Evolutionary conservation across 2,329 filamentous ascomycete genomes (phyloP), one percentile per base, ranked within the genome.

Genomic region (Aspergillus brasiliensis): DNA sequence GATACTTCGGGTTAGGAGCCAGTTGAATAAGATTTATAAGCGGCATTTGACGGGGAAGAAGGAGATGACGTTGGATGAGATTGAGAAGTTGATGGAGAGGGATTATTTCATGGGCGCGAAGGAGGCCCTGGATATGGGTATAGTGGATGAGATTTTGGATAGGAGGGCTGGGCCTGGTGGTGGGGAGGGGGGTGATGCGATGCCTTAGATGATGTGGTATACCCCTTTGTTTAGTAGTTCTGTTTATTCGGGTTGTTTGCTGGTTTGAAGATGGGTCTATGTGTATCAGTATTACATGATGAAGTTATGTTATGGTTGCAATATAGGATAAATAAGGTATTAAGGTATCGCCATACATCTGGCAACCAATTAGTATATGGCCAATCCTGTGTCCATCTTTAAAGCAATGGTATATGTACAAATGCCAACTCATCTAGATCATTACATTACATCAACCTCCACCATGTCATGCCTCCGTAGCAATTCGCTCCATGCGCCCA

Each of bases 1-100:
- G 82, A 99, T 99, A 58, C 83, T 98, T 73, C 84, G 92, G 60
- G 89, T 97, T 57, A 84, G 95, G 60, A 85, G 88, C 64, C 90
- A 94, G 78, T 81, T 97, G 69, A 98, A 99, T 75, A 84, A 88
- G 78, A 98, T 99, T 60, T 97, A 97, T 75, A 86, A 88, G 74
- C 80, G 83, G 55, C 95, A 99, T 76, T 81, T 99, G 71, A 97
- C 93, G 3, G 75, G 77, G 27, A 77, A 76, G 69, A 89, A 86
- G 75, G 83, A 87, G 53, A 88, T 92, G 74, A 88, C 83, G 34
- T 71, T 96, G 37, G 88, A 92, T 51, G 90, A 96, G 71, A 90
- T 99, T 71, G 94, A 95, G 77, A 91, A 89, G 74, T 85, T 97
- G 75, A 98, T 99, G 94, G 95, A 99, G 81, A 83, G 95, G 59